phyloP scores from a whole-genome alignment of 257 asterid genomes.

The Capsicum chinense region DNA sequence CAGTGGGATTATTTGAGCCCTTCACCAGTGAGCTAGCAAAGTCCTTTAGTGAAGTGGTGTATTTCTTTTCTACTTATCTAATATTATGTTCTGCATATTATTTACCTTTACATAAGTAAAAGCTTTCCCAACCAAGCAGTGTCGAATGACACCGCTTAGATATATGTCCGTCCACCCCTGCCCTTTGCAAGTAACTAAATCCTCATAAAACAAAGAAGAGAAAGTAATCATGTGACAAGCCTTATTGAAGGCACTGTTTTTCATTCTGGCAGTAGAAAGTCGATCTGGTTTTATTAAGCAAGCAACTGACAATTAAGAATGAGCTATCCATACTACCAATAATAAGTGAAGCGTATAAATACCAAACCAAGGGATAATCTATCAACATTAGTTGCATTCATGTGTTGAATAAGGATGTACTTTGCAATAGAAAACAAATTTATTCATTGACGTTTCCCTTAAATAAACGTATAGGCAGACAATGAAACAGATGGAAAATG shows the following conservation, averaged over 20 bases:
- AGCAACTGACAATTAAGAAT: background rate
- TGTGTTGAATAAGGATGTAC: background rate
- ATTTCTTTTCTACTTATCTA: background rate
- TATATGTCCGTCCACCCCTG: background rate
- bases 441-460: background rate
- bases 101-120: background rate
- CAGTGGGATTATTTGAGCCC: background rate
- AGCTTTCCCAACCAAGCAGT: background rate
- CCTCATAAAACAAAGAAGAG: background rate
- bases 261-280: background rate
- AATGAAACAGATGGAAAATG: conserved; percentile 6
- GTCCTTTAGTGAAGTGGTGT: background rate
- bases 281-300: background rate
- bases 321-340: conserved; percentile 19
- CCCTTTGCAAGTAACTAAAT: background rate
- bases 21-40: background rate
- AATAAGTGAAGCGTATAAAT: background rate
- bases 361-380: conserved; percentile 6
- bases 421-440: conserved; percentile 1
- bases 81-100: background rate
- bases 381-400: conserved; percentile 4
- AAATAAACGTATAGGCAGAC: conserved; percentile 12
- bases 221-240: background rate
- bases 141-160: background rate
- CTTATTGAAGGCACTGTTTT: background rate